Evolutionary conservation across 177 flowering plant genomes (phyloP).

Genomic region (Tripterygium wilfordii): DNA sequence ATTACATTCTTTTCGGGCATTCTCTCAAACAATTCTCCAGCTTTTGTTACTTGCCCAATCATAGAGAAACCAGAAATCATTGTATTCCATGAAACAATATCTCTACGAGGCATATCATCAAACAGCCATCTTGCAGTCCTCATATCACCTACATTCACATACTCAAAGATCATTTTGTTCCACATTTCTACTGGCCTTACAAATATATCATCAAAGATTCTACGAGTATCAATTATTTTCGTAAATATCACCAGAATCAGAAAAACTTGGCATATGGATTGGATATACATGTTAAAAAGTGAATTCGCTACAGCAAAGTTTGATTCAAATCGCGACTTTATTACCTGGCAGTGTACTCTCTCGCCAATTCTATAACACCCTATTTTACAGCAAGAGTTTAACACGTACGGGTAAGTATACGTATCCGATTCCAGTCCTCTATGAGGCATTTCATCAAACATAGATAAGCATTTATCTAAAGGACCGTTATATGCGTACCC

Average conservation of each 20-base stretch:
- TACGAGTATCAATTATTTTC: constrained; percentile 20
- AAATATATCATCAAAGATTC: constrained; percentile 26
- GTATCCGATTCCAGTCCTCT: constrained; percentile 36
- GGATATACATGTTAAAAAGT: constrained; percentile 27
- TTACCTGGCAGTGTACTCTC: constrained; percentile 31
- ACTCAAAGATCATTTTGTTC: constrained; percentile 28
- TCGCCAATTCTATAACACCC: constrained; percentile 20
- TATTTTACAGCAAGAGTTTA: constrained; percentile 24
- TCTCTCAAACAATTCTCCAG: constrained; percentile 20
- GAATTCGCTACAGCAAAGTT: constrained; percentile 18
- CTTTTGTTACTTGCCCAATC: constrained; percentile 19
- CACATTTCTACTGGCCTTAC: constrained; percentile 28
- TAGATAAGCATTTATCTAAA: constrained; percentile 16
- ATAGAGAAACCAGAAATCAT: constrained; percentile 29
- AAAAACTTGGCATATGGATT: constrained; percentile 11
- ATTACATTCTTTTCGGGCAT: constrained; percentile 35
- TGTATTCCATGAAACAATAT: constrained; percentile 37
- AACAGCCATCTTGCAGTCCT: constrained; percentile 25
- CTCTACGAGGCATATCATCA: constrained; percentile 34
- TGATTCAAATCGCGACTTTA: constrained; percentile 28
- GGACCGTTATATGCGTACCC: constrained; percentile 46
- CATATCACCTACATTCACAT: constrained; percentile 18
- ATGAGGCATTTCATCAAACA: constrained; percentile 39
- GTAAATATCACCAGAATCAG: background rate
- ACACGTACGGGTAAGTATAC: constrained; percentile 38